phyloP scores from a whole-genome alignment of 2,329 filamentous ascomycete species.

The Fusarium sp. region DNA sequence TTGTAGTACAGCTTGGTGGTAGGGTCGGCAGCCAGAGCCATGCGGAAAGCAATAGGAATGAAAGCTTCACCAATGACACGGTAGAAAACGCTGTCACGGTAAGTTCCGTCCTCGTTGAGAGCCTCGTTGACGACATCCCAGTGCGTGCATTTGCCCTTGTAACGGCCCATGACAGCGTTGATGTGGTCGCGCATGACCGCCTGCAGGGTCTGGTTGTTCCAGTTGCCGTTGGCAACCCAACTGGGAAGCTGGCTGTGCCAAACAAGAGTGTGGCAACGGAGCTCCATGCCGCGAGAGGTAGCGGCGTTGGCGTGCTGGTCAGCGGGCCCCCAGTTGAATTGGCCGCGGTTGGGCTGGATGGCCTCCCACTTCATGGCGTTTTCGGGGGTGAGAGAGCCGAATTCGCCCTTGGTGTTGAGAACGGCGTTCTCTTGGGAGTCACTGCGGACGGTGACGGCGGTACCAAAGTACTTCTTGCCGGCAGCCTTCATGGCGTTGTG shows the following conservation, averaged over 20 bases:
- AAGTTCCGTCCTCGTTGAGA: slow-evolving; percentile 21
- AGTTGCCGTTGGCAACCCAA: slow-evolving; percentile 18
- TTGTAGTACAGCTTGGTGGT: slow-evolving; percentile 26
- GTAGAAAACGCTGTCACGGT: slow-evolving; percentile 18
- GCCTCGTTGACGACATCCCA: slow-evolving; percentile 27
- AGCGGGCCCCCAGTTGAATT: slow-evolving; percentile 18
- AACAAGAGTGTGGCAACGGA: slow-evolving; percentile 15
- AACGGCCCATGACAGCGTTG: slow-evolving; percentile 17
- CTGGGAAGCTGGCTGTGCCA: slow-evolving; percentile 21
- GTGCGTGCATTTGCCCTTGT: slow-evolving; percentile 22
- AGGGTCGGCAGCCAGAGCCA: slow-evolving; percentile 18
- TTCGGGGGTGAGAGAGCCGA: slow-evolving; percentile 12
- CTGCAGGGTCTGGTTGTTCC: slow-evolving; percentile 25
- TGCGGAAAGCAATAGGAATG: slow-evolving; percentile 26
- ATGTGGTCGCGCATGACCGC: slow-evolving; percentile 17
- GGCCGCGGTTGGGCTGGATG: slow-evolving; percentile 17
- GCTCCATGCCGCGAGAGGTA: slow-evolving; percentile 1
- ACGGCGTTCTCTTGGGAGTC: slow-evolving; percentile 3
- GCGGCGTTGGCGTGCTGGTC: slow-evolving; percentile 17
- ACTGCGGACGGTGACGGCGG: slow-evolving; percentile 13
- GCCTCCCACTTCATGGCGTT: slow-evolving; percentile 27
- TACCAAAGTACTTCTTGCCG: slow-evolving; percentile 22
- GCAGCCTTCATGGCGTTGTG: slow-evolving; percentile 12
- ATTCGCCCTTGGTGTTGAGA: slow-evolving; percentile 10
- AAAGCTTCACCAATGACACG: slow-evolving; percentile 18